Evolutionary conservation across 768 basidiomycete species (phyloP).

Genomic region (Pleurotus cornucopiae): DNA sequence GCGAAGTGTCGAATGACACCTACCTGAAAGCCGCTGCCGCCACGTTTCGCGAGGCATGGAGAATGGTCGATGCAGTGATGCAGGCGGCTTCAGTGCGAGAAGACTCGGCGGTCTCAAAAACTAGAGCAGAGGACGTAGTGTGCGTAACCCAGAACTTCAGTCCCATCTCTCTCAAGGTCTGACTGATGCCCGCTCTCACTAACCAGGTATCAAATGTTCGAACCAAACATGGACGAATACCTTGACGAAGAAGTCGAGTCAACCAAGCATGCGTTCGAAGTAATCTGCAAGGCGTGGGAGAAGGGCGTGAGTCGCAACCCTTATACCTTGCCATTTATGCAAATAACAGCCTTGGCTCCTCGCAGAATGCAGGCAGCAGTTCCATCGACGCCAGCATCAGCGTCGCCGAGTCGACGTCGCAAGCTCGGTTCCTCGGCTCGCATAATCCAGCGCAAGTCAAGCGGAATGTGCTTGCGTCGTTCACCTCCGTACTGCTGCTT

Average conservation of each 20-base stretch:
- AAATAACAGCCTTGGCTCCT: not conserved
- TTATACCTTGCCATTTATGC: not conserved
- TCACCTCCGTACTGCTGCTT: constrained; percentile 82
- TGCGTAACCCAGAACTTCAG: constrained; percentile 30
- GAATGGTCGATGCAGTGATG: constrained; percentile 75
- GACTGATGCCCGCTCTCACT: too few species aligned
- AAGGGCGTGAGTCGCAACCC: constrained; percentile 44
- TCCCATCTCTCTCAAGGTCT: too few species aligned
- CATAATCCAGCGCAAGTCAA: constrained; percentile 91
- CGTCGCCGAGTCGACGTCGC: constrained; percentile 15
- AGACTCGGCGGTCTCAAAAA: constrained; percentile 37
- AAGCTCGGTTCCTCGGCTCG: constrained; percentile 71
- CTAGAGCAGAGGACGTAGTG: constrained; percentile 80
- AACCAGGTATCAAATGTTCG: constrained; percentile 87
- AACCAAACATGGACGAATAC: constrained; percentile 96
- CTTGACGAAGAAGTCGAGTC: constrained; percentile 90
- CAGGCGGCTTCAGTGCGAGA: constrained; percentile 43
- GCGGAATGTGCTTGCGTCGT: constrained; percentile 87
- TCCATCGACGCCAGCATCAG: not conserved
- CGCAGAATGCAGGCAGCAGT: not conserved
- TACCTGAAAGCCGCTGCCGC: constrained; percentile 88
- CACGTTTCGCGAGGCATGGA: constrained; percentile 83
- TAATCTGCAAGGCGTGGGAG: constrained; percentile 80
- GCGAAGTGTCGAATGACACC: constrained; percentile 63
- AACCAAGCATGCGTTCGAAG: constrained; percentile 69